phyloP scores from a whole-genome alignment of 805 yeast species.

The Blastobotrys chiropterorum region DNA sequence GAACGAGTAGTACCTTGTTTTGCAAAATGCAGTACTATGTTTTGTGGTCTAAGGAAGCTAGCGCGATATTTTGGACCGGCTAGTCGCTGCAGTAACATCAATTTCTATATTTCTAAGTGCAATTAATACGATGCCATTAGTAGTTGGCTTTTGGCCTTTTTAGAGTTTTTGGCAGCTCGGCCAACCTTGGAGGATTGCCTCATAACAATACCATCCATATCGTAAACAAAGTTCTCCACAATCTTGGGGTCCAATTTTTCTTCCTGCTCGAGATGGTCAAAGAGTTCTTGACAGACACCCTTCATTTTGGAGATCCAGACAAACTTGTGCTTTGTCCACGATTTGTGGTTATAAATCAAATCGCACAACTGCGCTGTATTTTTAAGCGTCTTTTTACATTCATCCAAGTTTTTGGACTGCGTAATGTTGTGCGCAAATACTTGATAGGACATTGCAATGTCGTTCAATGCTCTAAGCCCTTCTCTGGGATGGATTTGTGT shows the following conservation, averaged over 20 bases:
- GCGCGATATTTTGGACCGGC: too few relatives aligned
- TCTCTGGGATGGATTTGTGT: slow-evolving; percentile 6
- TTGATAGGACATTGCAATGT: slow-evolving; percentile 8
- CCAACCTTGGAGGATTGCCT: background rate
- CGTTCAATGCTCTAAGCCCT: slow-evolving; percentile 6
- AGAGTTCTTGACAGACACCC: slow-evolving; percentile 2
- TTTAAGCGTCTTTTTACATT: slow-evolving; percentile 2
- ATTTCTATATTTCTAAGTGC: background rate
- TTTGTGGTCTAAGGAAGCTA: too few relatives aligned
- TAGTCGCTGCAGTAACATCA: too few relatives aligned
- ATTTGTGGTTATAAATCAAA: slow-evolving; percentile 2
- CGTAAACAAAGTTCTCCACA: slow-evolving; percentile 2
- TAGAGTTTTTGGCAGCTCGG: background rate
- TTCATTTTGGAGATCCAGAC: slow-evolving; percentile 8
- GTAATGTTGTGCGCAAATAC: slow-evolving; percentile 4
- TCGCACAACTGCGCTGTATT: slow-evolving; percentile 1
- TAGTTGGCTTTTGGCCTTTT: background rate
- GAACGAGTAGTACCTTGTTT: too few relatives aligned
- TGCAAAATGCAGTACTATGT: too few relatives aligned
- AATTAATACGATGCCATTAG: background rate
- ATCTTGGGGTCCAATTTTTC: background rate
- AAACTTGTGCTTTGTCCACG: slow-evolving; percentile 11
- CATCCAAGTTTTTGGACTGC: background rate
- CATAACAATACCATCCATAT: slow-evolving; percentile 3
- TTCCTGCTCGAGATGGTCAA: background rate